Base-by-base conservation (phyloP, 129 eudicot genomes). In the Ambrosia trifida region DNA sequence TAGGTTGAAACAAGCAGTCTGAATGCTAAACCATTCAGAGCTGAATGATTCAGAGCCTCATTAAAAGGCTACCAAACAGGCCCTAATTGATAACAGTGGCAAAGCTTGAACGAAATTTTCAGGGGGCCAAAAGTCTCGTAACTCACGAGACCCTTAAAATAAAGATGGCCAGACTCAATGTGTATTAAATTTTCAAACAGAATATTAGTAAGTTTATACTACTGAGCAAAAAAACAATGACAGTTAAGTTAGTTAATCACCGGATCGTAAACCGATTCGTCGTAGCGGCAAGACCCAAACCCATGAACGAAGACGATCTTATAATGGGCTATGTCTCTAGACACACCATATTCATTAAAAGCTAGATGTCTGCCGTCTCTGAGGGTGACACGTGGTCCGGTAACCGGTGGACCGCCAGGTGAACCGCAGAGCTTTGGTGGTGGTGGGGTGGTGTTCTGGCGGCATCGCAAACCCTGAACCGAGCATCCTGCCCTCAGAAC, bases 341-440 rank as follows among this genome's bases (percentile, higher is more conserved):
- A 44, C 8, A 81, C 91, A 2, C 96, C 96, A 43, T 68, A 79
- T 77, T 90, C 94, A 64, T 80, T 76, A 69, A 87, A 90, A 14
- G 96, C 88, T 38, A 90, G 74, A 72, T 87, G 76, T 70, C 96
- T 79, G 14, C 91, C 96, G 63, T 90, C 91, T 70, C 87, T 68
- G 64, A 90, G 89, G 69, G 72, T 65, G 49, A 90, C 74, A 44
- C 96, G 77, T 0, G 91, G 89, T 40, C 77, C 88, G 4, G 86
- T 85, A 6, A 87, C 69, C 24, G 85, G 86, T n/a, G 88, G 86
- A 24, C 93, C 90, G 7, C 63, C 73, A 7, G 83, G 75, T 17
- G 82, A 47, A 11, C 96, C 96, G 78, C 91, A 87, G 10, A 69
- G 58, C 3, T 47, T 78, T 4, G 91, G 89, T 20, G 84, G 85